Evolutionary conservation across 2,329 filamentous ascomycete genomes (phyloP).

Genomic region (Malbranchea cinnamomea): DNA sequence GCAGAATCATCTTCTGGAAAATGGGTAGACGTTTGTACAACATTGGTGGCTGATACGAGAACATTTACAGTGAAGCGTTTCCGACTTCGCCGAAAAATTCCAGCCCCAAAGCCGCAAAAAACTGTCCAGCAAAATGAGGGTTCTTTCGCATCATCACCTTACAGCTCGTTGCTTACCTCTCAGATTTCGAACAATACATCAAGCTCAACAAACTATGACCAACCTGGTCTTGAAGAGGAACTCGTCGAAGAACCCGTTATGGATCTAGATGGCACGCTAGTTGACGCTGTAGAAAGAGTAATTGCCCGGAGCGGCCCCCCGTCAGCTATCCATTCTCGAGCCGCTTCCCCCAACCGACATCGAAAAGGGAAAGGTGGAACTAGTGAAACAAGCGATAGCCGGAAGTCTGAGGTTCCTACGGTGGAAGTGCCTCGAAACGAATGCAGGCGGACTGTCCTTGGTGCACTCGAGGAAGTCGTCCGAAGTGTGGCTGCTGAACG

Average conservation of each 20-base stretch:
- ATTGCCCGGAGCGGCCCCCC: conserved; percentile 31
- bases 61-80: conserved; percentile 41
- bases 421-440: conserved; percentile 35
- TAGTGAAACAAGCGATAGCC: conserved; percentile 2
- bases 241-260: conserved; percentile 41
- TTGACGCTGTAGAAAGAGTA: conserved; percentile 43
- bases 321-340: conserved; percentile 26
- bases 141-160: conserved; percentile 14
- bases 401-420: conserved; percentile 16
- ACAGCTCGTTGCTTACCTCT: conserved; percentile 15
- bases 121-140: conserved; percentile 4
- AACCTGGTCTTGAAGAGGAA: conserved; percentile 26
- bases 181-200: conserved; percentile 8
- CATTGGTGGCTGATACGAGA: conserved; percentile 40
- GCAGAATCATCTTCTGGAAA: conserved; percentile 23
- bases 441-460: conserved; percentile 40
- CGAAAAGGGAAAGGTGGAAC: conserved; percentile 19
- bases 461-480: conserved; percentile 42
- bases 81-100: conserved; percentile 35
- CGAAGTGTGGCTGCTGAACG: conserved; percentile 38
- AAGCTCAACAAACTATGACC: conserved; percentile 5
- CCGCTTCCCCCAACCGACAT: conserved; percentile 25
- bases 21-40: conserved; percentile 44
- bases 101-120: conserved; percentile 14
- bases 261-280: conserved; percentile 42